Percentiles rank a stretch among this genome's conserved stretches.
These are phyloP conservation scores for Boletus rubroflammeus DNA, from an alignment of 768 basidiomycete species.

Conservation along the genomic window DNA sequence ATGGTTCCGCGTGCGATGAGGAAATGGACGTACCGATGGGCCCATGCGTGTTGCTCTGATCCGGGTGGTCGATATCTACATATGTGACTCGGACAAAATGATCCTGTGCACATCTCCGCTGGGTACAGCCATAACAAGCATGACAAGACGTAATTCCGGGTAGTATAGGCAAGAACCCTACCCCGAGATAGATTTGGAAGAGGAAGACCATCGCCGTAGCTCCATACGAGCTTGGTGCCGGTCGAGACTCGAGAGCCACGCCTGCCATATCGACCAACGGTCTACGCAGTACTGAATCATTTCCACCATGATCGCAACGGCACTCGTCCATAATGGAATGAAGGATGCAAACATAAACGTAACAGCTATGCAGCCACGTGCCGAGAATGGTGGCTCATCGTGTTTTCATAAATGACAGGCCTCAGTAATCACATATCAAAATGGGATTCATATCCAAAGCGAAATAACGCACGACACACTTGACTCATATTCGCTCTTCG, in stretches of 20 bases:
- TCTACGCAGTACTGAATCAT: neutral
- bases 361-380: neutral
- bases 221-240: neutral
- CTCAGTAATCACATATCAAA: neutral
- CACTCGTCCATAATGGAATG: neutral
- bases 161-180: neutral
- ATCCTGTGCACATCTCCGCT: neutral
- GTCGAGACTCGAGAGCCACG: neutral
- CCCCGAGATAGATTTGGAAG: neutral
- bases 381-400: neutral
- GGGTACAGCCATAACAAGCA: neutral
- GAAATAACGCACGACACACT: neutral
- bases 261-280: neutral
- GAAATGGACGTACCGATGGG: neutral
- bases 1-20: neutral
- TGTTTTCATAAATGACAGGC: neutral
- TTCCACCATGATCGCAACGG: neutral
- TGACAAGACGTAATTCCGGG: neutral
- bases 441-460: neutral
- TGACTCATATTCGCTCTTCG: neutral
- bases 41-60: neutral
- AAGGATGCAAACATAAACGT: slow-evolving; percentile 2
- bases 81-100: neutral
- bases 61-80: neutral
- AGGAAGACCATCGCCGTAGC: neutral